These are phyloP conservation scores for Leucocoprinus leucothites DNA, from an alignment of 768 basidiomycete species.

Conservation along the genomic window DNA sequence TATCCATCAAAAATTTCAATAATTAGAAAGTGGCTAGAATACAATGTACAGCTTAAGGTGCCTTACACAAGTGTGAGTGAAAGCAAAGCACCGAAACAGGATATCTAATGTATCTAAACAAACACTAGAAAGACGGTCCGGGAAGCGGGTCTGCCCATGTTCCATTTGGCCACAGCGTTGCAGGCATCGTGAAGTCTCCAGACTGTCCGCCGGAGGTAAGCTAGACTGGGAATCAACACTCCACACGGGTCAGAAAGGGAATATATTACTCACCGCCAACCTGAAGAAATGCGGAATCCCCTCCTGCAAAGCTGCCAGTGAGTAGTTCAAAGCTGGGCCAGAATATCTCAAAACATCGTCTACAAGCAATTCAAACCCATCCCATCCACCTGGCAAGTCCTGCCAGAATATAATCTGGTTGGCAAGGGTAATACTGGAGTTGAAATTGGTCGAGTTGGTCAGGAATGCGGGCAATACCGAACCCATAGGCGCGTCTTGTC, in stretches of 20 bases:
- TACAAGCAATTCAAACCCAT: conserved; percentile 76
- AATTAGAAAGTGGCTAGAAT: too few species aligned
- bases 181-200: conserved; percentile 82
- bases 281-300: conserved; percentile 75
- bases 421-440: conserved; percentile 46
- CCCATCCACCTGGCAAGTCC: conserved; percentile 53
- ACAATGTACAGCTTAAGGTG: too few species aligned
- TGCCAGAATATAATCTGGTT: conserved; percentile 62
- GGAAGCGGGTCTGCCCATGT: conserved; percentile 75
- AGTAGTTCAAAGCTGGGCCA: conserved; percentile 70
- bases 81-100: background rate
- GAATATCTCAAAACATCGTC: conserved; percentile 82
- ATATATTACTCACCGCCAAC: conserved; percentile 57
- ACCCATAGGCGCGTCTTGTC: conserved; percentile 67
- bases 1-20: too few species aligned
- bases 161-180: conserved; percentile 73
- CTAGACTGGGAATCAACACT: conserved; percentile 28
- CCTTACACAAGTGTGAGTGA: too few species aligned
- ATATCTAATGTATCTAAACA: background rate
- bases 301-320: conserved; percentile 57
- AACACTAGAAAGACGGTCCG: conserved; percentile 50
- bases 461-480: conserved; percentile 67
- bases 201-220: conserved; percentile 40
- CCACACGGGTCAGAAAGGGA: background rate
- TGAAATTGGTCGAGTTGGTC: conserved; percentile 72